Conservation (phyloP, 805 yeast genomes). For the Ogataea henricii region DNA sequence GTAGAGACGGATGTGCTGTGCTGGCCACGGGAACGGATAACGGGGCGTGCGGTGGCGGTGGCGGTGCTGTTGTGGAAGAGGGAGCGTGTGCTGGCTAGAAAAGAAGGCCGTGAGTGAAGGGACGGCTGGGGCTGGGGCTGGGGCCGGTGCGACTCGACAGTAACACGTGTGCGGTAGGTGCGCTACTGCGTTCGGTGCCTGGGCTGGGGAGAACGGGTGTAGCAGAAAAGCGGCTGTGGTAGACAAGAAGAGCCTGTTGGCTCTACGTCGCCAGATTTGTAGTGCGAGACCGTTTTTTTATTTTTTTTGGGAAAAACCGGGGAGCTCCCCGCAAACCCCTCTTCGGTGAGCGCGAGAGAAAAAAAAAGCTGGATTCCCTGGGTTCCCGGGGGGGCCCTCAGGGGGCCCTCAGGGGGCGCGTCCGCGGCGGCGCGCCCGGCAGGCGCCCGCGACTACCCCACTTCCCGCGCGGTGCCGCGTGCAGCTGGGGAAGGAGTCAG, state of each 20-base stretch:
- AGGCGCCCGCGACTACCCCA: slow-evolving; percentile 1
- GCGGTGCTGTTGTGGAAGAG: too few relatives aligned
- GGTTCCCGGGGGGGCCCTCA: neutral
- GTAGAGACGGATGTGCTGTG: too few relatives aligned
- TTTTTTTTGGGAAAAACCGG: slow-evolving; percentile 6
- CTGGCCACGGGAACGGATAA: too few relatives aligned
- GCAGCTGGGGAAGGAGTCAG: too few relatives aligned
- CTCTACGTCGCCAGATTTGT: neutral
- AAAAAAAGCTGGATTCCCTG: neutral
- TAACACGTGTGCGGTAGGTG: too few relatives aligned
- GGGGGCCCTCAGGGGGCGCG: neutral
- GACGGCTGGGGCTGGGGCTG: neutral
- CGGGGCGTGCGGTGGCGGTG: too few relatives aligned
- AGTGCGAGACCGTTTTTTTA: slow-evolving; percentile 2
- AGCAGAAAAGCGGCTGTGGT: neutral
- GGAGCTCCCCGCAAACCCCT: neutral
- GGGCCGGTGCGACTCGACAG: neutral
- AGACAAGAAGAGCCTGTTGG: neutral
- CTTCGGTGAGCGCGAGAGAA: neutral
- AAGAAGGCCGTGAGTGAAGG: neutral
- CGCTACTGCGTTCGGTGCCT: neutral
- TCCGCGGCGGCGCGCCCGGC: slow-evolving; percentile 1
- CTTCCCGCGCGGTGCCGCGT: slow-evolving; percentile 1
- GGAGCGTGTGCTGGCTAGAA: neutral
- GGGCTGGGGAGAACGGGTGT: neutral